A percentile compares a stretch with the other conserved stretches of the same genome.
Conservation (phyloP, 169 alveolate species). For the Eimeria tenella region DNA sequence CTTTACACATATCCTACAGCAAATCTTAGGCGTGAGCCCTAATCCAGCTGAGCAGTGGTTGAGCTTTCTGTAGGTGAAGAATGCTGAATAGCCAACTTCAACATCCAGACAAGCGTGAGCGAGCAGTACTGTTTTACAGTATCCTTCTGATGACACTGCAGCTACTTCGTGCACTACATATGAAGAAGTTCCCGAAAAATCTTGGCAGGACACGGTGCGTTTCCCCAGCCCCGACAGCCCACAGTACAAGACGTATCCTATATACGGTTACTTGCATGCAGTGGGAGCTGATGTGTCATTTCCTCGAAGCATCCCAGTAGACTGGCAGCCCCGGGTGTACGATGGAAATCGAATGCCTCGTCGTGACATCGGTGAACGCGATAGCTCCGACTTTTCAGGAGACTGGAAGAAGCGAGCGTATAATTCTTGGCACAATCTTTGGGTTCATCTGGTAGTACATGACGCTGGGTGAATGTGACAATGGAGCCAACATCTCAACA, state of each 20-base stretch:
- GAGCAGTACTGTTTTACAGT: not conserved
- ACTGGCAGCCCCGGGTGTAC: slow-evolving; percentile 61
- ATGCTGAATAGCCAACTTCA: not conserved
- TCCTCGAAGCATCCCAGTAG: slow-evolving; percentile 28
- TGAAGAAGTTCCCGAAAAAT: slow-evolving; percentile 61
- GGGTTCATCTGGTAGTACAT: slow-evolving; percentile 6
- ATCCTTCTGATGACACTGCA: not conserved
- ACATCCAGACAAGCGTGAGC: not conserved
- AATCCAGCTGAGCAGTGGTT: not conserved
- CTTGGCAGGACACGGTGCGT: slow-evolving; percentile 52
- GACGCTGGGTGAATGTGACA: slow-evolving; percentile 60
- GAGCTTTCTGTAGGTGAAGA: not conserved
- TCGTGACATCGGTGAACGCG: slow-evolving; percentile 47
- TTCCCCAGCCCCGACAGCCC: slow-evolving; percentile 68
- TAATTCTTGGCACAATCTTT: slow-evolving; percentile 65
- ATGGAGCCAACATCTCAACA: slow-evolving; percentile 58
- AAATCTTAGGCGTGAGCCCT: not conserved
- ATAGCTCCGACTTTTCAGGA: not conserved
- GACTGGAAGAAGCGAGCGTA: slow-evolving; percentile 59
- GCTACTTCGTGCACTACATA: slow-evolving; percentile 60
- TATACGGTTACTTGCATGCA: slow-evolving; percentile 32
- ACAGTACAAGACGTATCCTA: slow-evolving; percentile 32
- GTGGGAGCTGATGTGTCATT: slow-evolving; percentile 65
- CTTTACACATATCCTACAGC: not conserved
- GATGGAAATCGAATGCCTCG: slow-evolving; percentile 53